phyloP scores from a whole-genome alignment of 768 basidiomycete species.

The Tricholoma furcatifolium region DNA sequence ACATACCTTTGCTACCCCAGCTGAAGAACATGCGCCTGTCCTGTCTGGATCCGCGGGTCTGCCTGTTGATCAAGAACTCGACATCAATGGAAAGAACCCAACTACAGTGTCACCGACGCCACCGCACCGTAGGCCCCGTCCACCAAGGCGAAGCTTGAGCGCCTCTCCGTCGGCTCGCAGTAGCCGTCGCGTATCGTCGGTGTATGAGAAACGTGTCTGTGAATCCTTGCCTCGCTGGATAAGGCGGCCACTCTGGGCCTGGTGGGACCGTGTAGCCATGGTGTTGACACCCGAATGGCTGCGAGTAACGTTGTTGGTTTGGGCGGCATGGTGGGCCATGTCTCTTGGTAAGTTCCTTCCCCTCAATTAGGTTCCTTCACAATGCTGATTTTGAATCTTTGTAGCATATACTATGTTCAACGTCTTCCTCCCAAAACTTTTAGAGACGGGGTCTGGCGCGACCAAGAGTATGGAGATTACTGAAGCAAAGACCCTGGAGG shows the following conservation, averaged over 20 bases:
- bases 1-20: conserved; percentile 27
- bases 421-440: conserved; percentile 82
- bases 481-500: conserved; percentile 47
- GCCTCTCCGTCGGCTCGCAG: neutral
- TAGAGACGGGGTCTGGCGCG: conserved; percentile 69
- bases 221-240: conserved; percentile 52
- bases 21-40: conserved; percentile 14
- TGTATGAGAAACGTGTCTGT: conserved; percentile 43
- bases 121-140: neutral
- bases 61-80: neutral
- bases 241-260: conserved; percentile 60
- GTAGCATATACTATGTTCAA: conserved; percentile 91
- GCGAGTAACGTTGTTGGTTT: conserved; percentile 74
- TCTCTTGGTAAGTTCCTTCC: conserved; percentile 56
- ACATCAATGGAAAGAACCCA: conserved; percentile 4
- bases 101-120: conserved; percentile 2
- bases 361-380: neutral
- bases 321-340: conserved; percentile 76
- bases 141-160: neutral
- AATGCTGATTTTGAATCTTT: conserved; percentile 5
- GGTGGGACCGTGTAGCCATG: conserved; percentile 65
- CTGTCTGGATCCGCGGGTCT: conserved; percentile 14
- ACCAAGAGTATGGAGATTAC: conserved; percentile 13
- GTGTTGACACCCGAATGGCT: conserved; percentile 78
- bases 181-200: conserved; percentile 35